Evolutionary conservation across 2,329 filamentous ascomycete genomes (phyloP).

Genomic region (Paraphoma chrysanthemicola): DNA sequence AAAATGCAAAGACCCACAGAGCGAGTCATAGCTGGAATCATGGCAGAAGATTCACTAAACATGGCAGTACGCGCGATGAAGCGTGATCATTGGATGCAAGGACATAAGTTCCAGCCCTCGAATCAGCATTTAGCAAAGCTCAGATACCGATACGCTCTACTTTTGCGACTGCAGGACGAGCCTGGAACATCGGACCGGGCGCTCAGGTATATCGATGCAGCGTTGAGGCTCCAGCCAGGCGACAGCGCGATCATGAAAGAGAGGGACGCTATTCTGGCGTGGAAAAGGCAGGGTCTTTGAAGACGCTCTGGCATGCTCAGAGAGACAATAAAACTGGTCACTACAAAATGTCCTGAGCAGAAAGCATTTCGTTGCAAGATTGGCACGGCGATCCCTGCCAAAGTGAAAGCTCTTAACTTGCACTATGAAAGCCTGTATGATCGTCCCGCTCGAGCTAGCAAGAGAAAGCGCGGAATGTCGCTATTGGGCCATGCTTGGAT

Average conservation of each 20-base stretch:
- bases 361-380: no score
- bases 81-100: slow-evolving; percentile 14
- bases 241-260: slow-evolving; percentile 11
- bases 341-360: no score
- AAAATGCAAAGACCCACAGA: neutral
- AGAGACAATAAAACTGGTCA: no score
- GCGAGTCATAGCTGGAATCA: neutral
- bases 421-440: no score
- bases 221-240: slow-evolving; percentile 4
- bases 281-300: slow-evolving; percentile 7
- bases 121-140: slow-evolving; percentile 14
- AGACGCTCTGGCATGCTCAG: no score
- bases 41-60: neutral
- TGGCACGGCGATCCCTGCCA: no score
- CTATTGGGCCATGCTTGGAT: no score
- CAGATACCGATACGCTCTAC: slow-evolving; percentile 9
- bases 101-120: slow-evolving; percentile 7
- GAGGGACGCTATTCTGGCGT: slow-evolving; percentile 8
- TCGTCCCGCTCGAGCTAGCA: no score
- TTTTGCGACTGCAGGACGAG: slow-evolving; percentile 7
- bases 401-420: no score
- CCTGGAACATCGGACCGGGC: neutral
- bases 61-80: slow-evolving; percentile 4
- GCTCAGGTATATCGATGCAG: slow-evolving; percentile 2
- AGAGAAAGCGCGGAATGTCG: no score